Evolutionary conservation across 768 basidiomycete genomes (phyloP).

Genomic region (Auricularia heimuer): DNA sequence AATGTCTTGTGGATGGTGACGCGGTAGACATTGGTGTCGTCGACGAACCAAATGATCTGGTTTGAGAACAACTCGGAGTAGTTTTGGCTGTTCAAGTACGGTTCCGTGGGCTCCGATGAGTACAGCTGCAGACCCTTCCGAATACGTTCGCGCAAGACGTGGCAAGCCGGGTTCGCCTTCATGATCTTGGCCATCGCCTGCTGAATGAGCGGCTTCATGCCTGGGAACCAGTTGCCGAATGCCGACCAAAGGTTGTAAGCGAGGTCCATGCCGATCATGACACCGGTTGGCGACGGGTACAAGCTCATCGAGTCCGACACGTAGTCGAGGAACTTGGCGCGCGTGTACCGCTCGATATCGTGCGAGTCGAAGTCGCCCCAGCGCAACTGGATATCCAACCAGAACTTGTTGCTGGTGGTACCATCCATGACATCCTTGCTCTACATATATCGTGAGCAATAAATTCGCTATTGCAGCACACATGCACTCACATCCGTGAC

Average conservation of each 20-base stretch:
- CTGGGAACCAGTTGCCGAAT: slow-evolving; percentile 99
- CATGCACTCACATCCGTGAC: slow-evolving; percentile 68
- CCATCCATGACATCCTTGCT: slow-evolving; percentile 93
- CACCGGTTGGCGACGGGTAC: slow-evolving; percentile 97
- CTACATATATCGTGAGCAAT: slow-evolving; percentile 26
- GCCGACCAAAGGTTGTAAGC: slow-evolving; percentile 99
- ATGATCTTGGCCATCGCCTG: slow-evolving; percentile 99
- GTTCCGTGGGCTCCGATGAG: slow-evolving; percentile 98
- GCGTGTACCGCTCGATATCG: slow-evolving; percentile 97
- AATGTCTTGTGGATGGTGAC: slow-evolving; percentile 99
- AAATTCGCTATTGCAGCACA: slow-evolving; percentile 2
- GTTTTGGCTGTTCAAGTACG: slow-evolving; percentile 97
- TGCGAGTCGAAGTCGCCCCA: slow-evolving; percentile 99
- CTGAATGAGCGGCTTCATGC: slow-evolving; percentile 94
- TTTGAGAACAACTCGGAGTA: slow-evolving; percentile 96
- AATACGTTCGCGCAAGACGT: slow-evolving; percentile 96
- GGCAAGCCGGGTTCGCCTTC: slow-evolving; percentile 98
- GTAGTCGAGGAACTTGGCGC: slow-evolving; percentile 98
- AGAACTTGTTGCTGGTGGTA: slow-evolving; percentile 98
- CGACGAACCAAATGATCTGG: slow-evolving; percentile 99
- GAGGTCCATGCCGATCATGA: slow-evolving; percentile 97
- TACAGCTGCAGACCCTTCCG: slow-evolving; percentile 97
- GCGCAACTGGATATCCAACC: slow-evolving; percentile 90
- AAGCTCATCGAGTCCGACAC: slow-evolving; percentile 97
- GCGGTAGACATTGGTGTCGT: slow-evolving; percentile 99